Evolutionary conservation across 106 monocot species (phyloP).

Genomic region (Platanthera guangdongensis): DNA sequence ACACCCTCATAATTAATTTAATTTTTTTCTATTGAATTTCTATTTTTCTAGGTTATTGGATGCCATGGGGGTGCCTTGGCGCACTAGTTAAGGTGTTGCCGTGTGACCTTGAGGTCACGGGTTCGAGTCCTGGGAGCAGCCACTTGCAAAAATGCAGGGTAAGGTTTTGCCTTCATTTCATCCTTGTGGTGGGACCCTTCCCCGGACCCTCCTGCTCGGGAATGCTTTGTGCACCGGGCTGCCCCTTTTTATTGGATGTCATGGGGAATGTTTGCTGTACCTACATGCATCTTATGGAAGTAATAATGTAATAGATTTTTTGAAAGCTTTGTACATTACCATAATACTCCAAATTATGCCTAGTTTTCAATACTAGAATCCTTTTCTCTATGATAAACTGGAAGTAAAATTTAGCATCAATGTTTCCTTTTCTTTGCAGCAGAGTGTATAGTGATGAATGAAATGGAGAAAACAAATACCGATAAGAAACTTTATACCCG

Average conservation of each 20-base stretch:
- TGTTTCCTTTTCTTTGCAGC: background rate
- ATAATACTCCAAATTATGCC: background rate
- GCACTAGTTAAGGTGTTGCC: too few species aligned
- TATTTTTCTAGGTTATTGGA: background rate
- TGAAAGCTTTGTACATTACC: background rate
- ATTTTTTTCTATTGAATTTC: background rate
- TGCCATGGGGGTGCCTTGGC: background rate
- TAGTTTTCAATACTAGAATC: background rate
- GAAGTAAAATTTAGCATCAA: background rate
- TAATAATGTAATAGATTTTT: background rate
- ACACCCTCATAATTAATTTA: background rate
- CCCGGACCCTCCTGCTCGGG: too few species aligned
- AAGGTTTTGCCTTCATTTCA: too few species aligned
- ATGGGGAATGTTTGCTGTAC: background rate
- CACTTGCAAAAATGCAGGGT: too few species aligned
- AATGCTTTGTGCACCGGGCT: too few species aligned
- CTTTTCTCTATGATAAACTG: background rate
- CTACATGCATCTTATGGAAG: background rate
- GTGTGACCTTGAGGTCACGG: too few species aligned
- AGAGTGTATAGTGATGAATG: conserved; percentile 4
- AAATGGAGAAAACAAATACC: conserved; percentile 6
- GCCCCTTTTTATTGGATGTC: too few species aligned
- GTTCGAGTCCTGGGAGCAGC: too few species aligned
- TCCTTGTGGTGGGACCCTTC: too few species aligned
- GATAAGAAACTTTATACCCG: conserved; percentile 41